Base-by-base conservation (phyloP, 2,329 filamentous ascomycete genomes). In the Venturia aucupariae region DNA sequence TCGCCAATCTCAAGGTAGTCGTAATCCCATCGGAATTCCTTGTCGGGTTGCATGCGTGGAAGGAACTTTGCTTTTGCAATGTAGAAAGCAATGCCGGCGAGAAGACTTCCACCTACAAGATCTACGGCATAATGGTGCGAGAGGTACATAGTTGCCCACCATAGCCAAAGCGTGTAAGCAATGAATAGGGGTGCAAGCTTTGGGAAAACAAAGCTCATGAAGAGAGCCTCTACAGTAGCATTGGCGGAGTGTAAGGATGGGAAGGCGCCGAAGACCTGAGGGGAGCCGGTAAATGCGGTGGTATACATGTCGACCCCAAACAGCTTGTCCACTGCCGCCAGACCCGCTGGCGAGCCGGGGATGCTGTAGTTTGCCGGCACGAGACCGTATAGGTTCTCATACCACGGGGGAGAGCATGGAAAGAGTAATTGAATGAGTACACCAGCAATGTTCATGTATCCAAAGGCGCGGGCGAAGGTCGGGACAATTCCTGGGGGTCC, bases 111-210 rank as follows among this genome's bases (percentile, higher is more conserved):
- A 42, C 85, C 90, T 32, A 97, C 90, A 61, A 97, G 81, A 75
- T 97, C 93, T 48, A 97, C 89, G 39, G 92, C 93, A 74, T 97
- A 97, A 79, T 97, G 93, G 77, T 97, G 93, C 72, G 90, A 95
- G 62, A 97, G 84, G 74, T 97, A 97, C 91, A 97, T 96, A 69
- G 93, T 97, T 15, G 92, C 90, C 92, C 93, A 97, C 90, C 92
- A 97, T 71, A 97, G 87, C 93, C 93, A 97, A 73, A 89, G 84
- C 55, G 89, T 89, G 76, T 97, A 97, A 68, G 84, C 81, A 68
- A 92, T 84, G 77, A 95, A 96, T 63, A 94, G 77, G 15, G 88
- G 86, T 69, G 89, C 86, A 69, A 95, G 83, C 67, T 85, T 86
- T 4, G 93, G 93, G 81, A 97, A 97, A 74, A 90, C 87, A 76